A percentile compares a stretch with the other conserved stretches of the same genome.
These are phyloP conservation scores for Fusarium burgessii DNA, from an alignment of 2,329 filamentous ascomycete genomes.

Conservation along the genomic window DNA sequence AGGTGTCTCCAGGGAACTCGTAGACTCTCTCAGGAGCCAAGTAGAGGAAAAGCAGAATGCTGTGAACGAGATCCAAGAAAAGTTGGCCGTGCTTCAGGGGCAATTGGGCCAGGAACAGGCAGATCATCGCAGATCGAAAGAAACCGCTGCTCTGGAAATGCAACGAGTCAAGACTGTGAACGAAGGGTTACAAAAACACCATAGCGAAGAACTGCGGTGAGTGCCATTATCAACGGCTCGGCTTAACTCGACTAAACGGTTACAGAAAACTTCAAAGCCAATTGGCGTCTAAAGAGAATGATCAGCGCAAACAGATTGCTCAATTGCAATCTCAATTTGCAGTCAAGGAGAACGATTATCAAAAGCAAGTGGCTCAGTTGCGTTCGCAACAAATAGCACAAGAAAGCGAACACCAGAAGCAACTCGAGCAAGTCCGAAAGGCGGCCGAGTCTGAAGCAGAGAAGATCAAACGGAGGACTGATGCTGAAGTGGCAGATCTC, in stretches of 20 bases:
- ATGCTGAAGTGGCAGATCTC: conserved; percentile 73
- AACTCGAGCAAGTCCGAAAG: conserved; percentile 62
- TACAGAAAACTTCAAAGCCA: conserved; percentile 51
- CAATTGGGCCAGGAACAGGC: conserved; percentile 78
- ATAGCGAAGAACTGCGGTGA: conserved; percentile 73
- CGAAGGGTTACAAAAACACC: conserved; percentile 76
- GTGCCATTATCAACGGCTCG: conserved; percentile 31
- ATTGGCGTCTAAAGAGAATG: conserved; percentile 46
- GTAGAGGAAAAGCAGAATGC: conserved; percentile 76
- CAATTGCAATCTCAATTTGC: conserved; percentile 49
- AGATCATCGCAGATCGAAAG: conserved; percentile 74
- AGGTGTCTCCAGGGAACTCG: conserved; percentile 91
- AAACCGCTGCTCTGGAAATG: conserved; percentile 59
- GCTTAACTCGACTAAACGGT: conserved; percentile 28
- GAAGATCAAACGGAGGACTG: conserved; percentile 60
- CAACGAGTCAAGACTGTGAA: conserved; percentile 71
- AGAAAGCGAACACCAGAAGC: conserved; percentile 53
- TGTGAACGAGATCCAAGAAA: conserved; percentile 61
- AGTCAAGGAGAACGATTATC: conserved; percentile 44
- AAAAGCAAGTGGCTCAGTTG: conserved; percentile 44
- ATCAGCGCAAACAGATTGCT: conserved; percentile 48
- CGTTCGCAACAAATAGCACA: conserved; percentile 35
- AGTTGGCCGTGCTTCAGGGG: conserved; percentile 61
- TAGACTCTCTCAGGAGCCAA: conserved; percentile 85
- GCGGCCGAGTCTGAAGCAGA: conserved; percentile 62